Base-by-base conservation (phyloP, 1,284 basidiomycete genomes). In the Farysia itapuensis region DNA sequence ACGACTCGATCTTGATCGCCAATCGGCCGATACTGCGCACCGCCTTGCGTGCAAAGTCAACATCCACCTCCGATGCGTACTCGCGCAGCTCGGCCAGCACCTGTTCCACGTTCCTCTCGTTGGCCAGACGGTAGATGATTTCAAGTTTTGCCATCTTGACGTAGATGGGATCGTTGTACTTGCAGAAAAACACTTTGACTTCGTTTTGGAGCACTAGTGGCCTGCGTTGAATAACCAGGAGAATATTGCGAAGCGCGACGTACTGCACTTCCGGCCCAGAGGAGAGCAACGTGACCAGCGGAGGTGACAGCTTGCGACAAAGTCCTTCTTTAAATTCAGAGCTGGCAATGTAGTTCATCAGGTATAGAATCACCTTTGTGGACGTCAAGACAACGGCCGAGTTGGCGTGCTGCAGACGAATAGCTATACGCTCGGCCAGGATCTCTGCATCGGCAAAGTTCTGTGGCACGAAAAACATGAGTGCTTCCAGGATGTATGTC, bases 331-430 rank as follows among this genome's bases (percentile, higher is more conserved):
- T 88, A 33, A 91, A 80, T 38, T 82, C 84, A 46, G 88, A 84
- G 75, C 89, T 88, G 57, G 91, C 88, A 86, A 98, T 97, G 78
- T 98, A 99, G 78, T 98, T 98, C 93, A 98, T 96, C 56, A 98
- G 81, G 77, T 96, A 98, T 15, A 98, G 81, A 22, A 97, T 83
- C 35, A 90, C 86, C 79, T 99, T 98, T 82, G 96, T 90, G 4
- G 91, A 87, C 5, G 91, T 92, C 33, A 95, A 81, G 8, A 94
- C 89, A 20, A 95, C 90, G 3, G 92, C 90, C n/a, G 90, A 91
- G 73, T 94, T 95, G 11, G 89, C 87, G 74, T 94, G 90, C 68
- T 91, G 88, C 15, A 98, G 80, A 64, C 95, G 86, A 31, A 93
- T 84, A 16, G 92, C 85, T 50, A 98, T 88, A 25, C 92, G 86